Evolutionary conservation across 345 rosid genomes (phyloP), one percentile per base, ranked within the genome.

Genomic region (Diplotaxis tenuifolia): DNA sequence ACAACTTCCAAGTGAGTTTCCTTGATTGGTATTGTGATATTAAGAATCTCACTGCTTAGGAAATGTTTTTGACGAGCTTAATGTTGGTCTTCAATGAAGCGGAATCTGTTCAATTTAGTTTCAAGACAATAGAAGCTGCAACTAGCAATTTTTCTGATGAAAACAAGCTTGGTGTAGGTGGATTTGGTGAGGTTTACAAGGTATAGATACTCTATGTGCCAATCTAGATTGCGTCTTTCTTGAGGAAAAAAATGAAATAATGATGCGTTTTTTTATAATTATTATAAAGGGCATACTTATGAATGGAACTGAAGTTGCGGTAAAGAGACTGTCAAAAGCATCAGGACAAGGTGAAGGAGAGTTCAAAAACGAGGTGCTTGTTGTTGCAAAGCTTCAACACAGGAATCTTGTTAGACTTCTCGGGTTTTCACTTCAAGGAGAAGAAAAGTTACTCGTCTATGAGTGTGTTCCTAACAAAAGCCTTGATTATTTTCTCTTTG

Each of bases 141-240:
- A 84, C 91, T 1, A 62, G 76, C 11, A 68, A 80, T 4, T 89
- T 91, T 78, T 82, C 88, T 1, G 54, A 31, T 4, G 23, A 62
- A 9, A 86, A 87, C 54, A 85, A 82, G 77, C 80, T 89, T 29
- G 68, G 68, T 64, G 36, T n/a, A 23, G 68, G 68, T 59, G 96
- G 90, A 50, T 87, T 87, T 63, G 86, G 92, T 21, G 83, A 65
- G 28, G 90, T 89, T 75, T 87, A 81, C 81, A 80, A 79, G 87
- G 90, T 86, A 76, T 20, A 19, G 5, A 15, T 56, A 25, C 19
- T 0, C 19, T 6, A 7, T 25, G 0, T 14, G 0, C 18, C 32
- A 18, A 12, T 9, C 18, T 55, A 21, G 6, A 9, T 53, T 55
- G 31, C 32, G 23, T 56, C 19, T 12, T 55, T 55, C 27, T 1